Percentiles rank a stretch among this genome's conserved stretches.
These are phyloP conservation scores for Cercospora nicotianae DNA, from an alignment of 2,329 filamentous ascomycete species.

Conservation along the genomic window DNA sequence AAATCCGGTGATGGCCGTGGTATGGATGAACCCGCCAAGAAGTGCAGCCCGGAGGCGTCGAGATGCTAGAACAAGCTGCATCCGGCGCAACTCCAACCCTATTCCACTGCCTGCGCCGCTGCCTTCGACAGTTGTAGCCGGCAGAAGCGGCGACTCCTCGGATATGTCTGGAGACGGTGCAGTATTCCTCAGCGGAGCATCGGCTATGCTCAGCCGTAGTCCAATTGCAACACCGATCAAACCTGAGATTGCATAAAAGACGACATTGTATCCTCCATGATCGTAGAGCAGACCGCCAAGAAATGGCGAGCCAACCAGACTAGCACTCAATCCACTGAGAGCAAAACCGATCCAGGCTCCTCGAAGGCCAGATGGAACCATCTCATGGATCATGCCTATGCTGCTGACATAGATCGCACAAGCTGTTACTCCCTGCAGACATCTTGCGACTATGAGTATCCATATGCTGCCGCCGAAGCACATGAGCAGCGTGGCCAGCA, in stretches of 20 bases:
- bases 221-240: neutral
- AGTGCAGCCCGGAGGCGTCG: neutral
- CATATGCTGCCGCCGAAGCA: neutral
- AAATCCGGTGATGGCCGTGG: neutral
- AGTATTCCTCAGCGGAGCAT: neutral
- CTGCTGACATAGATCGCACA: neutral
- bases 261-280: neutral
- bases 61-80: neutral
- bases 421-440: neutral
- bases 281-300: neutral
- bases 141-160: neutral
- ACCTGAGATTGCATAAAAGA: neutral
- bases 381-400: constrained; percentile 1
- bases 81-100: neutral
- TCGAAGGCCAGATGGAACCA: neutral
- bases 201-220: neutral
- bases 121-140: neutral
- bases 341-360: neutral
- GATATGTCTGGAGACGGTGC: neutral
- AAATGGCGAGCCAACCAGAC: neutral
- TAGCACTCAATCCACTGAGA: neutral
- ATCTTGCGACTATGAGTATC: neutral
- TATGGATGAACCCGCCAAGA: neutral
- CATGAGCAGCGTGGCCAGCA: neutral
- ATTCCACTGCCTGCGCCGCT: neutral